Base-by-base conservation (phyloP, 768 basidiomycete genomes). In the Suillus plorans region DNA sequence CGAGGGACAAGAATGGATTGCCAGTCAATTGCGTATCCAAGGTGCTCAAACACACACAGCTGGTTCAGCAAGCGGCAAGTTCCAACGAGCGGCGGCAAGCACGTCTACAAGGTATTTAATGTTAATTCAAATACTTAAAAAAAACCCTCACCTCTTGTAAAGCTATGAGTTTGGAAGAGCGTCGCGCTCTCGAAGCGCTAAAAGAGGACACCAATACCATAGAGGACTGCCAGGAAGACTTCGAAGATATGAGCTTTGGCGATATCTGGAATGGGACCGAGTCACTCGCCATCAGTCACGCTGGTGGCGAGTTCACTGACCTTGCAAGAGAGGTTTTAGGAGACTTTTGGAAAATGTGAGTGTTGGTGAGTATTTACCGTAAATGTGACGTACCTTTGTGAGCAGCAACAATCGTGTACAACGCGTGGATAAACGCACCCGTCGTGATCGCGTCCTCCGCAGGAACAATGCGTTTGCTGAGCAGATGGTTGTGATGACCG, bases 261-360 rank as follows among this genome's bases (percentile, higher is more conserved):
- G 49, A 65, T 41, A 20, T 65, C 8, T 44, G 49, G 6, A 49
- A 65, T 37, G 64, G 64, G 1, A 52, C 44, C 0, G 62, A 65
- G 3, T 7, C 28, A 8, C 20, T 65, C 2, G 8, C 39, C 8
- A 62, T 63, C 45, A 64, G 64, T 12, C 64, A 64, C 22, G 64
- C 62, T 45, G 64, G 64, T 18, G 64, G 64, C 4, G 47, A 64
- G 60, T 64, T 64, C 25, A 39, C 18, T 28, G 61, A 41, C 25
- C 61, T 65, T 12, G 34, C 64, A 31, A 34, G 52, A 50, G 28
- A 65, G 6, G 7, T 63, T 8, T n/a, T 41, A 34, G 36, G 62
- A 12, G 64, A 65, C 31, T 41, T 63, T 16, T 65, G 44, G 61
- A 63, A 41, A 14, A 28, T 34, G 64, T 65, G 18, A 65, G 64